Percentiles rank a stretch among this genome's conserved stretches.
These are phyloP conservation scores for Mycothermus thermophilus DNA, from an alignment of 495 filamentous ascomycete species.

Conservation along the genomic window DNA sequence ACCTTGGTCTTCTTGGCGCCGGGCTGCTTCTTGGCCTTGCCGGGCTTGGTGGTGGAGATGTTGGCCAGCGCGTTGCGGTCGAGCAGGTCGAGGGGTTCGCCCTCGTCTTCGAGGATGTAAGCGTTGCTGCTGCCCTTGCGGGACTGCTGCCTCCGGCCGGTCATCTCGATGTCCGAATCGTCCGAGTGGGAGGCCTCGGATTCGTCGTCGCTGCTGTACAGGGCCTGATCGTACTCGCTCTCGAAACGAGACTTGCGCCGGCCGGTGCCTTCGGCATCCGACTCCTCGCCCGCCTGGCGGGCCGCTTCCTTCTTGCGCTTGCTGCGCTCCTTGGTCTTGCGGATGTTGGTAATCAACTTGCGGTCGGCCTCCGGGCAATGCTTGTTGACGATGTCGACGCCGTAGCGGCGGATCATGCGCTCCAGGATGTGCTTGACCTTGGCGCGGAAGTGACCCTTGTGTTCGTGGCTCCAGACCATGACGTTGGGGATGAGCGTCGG, in stretches of 20 bases:
- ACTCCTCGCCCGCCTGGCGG: constrained; percentile 28
- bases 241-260: constrained; percentile 52
- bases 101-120: constrained; percentile 85
- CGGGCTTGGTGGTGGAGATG: constrained; percentile 81
- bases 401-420: constrained; percentile 81
- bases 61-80: constrained; percentile 77
- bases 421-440: constrained; percentile 98
- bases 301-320: constrained; percentile 73
- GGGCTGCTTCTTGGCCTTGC: constrained; percentile 39
- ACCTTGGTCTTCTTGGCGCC: constrained; percentile 44
- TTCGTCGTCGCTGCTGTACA: constrained; percentile 66
- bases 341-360: constrained; percentile 84
- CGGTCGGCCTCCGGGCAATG: constrained; percentile 70
- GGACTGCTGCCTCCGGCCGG: constrained; percentile 28
- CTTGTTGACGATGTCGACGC: constrained; percentile 59
- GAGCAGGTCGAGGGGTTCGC: constrained; percentile 87
- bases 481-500: constrained; percentile 67
- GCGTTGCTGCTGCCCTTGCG: constrained; percentile 43
- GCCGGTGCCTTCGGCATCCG: constrained; percentile 32
- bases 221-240: constrained; percentile 86
- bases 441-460: constrained; percentile 85
- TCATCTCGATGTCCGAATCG: constrained; percentile 49
- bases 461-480: constrained; percentile 93
- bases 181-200: constrained; percentile 35
- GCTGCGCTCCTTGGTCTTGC: constrained; percentile 75